Percentiles rank a stretch among this genome's conserved stretches.
Conservation (phyloP, 2,329 filamentous ascomycete species). For the Verticillium tricorpus region DNA sequence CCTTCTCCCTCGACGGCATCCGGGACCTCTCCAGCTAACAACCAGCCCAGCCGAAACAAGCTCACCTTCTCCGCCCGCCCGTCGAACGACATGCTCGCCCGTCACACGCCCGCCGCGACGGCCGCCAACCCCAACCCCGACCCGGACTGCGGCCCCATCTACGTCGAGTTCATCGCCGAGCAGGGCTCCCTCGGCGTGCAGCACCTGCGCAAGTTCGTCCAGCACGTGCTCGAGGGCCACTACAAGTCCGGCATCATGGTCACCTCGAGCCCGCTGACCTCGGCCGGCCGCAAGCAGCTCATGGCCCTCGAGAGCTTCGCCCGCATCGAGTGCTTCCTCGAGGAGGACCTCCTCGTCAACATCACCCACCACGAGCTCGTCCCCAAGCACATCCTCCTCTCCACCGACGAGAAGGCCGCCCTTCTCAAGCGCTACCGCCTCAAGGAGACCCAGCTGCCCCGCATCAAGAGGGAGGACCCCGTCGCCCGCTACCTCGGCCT, state of each 20-base stretch:
- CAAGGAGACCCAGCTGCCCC: slow-evolving; percentile 94
- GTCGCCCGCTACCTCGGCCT: slow-evolving; percentile 89
- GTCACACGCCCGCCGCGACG: slow-evolving; percentile 71
- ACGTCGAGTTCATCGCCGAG: slow-evolving; percentile 86
- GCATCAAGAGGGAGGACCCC: slow-evolving; percentile 87
- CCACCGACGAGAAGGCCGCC: slow-evolving; percentile 80
- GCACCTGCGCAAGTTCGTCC: slow-evolving; percentile 86
- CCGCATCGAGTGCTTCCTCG: slow-evolving; percentile 90
- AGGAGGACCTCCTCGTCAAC: slow-evolving; percentile 94
- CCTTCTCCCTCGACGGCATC: neutral
- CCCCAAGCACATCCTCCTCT: slow-evolving; percentile 86
- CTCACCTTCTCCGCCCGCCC: slow-evolving; percentile 89
- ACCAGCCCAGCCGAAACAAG: slow-evolving; percentile 60
- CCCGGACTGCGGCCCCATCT: slow-evolving; percentile 80
- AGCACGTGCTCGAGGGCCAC: slow-evolving; percentile 72
- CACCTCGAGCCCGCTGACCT: slow-evolving; percentile 74
- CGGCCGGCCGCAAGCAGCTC: slow-evolving; percentile 83
- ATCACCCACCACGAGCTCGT: slow-evolving; percentile 98
- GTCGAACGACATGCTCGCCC: slow-evolving; percentile 76
- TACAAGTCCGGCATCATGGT: slow-evolving; percentile 91
- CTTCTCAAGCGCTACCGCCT: slow-evolving; percentile 85
- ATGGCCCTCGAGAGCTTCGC: slow-evolving; percentile 70
- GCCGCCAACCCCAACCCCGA: slow-evolving; percentile 64
- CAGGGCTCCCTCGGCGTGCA: slow-evolving; percentile 73
- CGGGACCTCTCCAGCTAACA: slow-evolving; percentile 2